Evolutionary conservation across 2,329 filamentous ascomycete genomes (phyloP), one percentile per base, ranked within the genome.

Genomic region (Diaporthe sp.): DNA sequence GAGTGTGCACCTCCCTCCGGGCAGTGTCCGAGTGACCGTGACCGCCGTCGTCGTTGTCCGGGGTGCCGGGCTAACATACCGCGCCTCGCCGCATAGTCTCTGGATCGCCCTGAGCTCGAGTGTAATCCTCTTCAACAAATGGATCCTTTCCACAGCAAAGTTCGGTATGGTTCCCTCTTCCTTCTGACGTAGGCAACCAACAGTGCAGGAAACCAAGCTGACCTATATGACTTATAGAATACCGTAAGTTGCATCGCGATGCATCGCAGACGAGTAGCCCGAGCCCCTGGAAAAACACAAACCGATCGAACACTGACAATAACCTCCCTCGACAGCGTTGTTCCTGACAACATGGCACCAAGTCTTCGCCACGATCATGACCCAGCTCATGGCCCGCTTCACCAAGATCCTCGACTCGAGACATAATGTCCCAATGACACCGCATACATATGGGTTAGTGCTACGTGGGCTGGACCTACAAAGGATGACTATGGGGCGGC

Each of bases 91-190:
- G 12, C 79, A 39, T 83, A 97, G 95, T 80, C 88, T 92, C 80
- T 98, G 96, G 96, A 98, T 98, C 82, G 88, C 92, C 75, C 90
- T 97, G 84, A 96, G 94, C 81, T 97, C 95, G 70, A 94, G 92
- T 81, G 94, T 98, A 82, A 98, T 98, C 84, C 88, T 98, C 77
- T 98, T 98, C 92, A 98, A 98, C 92, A 98, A 98, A 90, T 97
- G 94, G 91, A 94, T 98, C 81, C 89, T 98, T 76, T 92, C 95
- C 81, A 95, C 92, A 57, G 89, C 92, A 78, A 90, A 94, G 79
- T 97, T 97, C 87, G 90, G 92, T 94, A 87, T 87, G 92, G n/a
- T 15, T 17, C 58, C 42, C 31, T 39, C 5, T 37, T 28, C 68
- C 17, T 47, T 25, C n/a, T 3, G 9, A 37, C 25, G 2, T 25